Evolutionary conservation across 805 yeast genomes (phyloP), one percentile per base, ranked within the genome.

Genomic region (Candida manassasensis): DNA sequence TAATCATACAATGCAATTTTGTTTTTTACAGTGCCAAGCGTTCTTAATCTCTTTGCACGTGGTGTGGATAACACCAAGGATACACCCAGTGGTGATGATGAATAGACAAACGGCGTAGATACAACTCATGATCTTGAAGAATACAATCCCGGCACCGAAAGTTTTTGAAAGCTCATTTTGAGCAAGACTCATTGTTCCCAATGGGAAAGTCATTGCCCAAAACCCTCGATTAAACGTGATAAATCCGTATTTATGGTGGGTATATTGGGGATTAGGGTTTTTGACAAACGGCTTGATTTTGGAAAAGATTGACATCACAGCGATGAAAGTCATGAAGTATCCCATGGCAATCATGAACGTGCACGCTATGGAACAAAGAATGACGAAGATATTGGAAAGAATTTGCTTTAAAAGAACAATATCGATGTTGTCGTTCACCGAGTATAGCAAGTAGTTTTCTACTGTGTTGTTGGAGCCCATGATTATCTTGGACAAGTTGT

Each of bases 171-270:
- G 50, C 45, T 76, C 72, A 7, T 65, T 55, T 39, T 76, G 70
- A 2, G 86, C 76, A 10, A 82, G 53, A 0, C 81, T 67, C 81
- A 84, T 78, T 0, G 94, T 85, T 2, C 96, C 96, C 47, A 87
- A 49, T 3, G 96, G 96, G 79, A 88, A 88, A 43, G 96, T 84
- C 67, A 84, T 74, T 12, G 88, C 79, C 96, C 96, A 54, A 26
- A 49, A 55, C 1, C 49, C 48, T 19, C 45, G 44, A 37, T 50
- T 45, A 27, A 42, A 50, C 15, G 36, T 40, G 13, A 55, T 35
- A 2, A 43, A 35, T 2, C 57, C 56, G 22, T 45, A 40, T 3
- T 21, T 37, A 6, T 8, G 6, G 40, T 53, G 55, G 6, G 53
- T 37, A 27, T 41, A 44, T 4, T 30, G 26, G 1, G 45, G 36